phyloP scores from a whole-genome alignment of 2,329 filamentous ascomycete genomes.

The Neopestalotiopsis rosae region DNA sequence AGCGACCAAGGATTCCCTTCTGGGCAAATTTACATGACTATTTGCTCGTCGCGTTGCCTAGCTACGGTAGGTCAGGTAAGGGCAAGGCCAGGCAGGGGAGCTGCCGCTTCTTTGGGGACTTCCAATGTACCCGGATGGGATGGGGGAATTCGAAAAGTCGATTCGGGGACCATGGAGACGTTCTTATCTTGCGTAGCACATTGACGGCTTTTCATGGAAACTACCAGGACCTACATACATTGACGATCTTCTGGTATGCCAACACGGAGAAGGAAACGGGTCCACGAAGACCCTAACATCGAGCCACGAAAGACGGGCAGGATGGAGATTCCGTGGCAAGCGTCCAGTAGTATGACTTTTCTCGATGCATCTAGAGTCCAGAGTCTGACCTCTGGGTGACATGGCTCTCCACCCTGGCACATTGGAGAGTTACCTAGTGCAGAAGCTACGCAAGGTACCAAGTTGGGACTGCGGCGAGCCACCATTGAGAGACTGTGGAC shows the following conservation, averaged over 20 bases:
- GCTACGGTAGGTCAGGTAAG: neutral
- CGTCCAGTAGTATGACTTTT: conserved; percentile 1
- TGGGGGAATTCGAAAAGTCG: neutral
- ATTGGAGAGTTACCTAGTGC: neutral
- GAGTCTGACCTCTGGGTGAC: neutral
- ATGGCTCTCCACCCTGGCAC: neutral
- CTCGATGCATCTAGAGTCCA: neutral
- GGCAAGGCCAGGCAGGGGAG: neutral
- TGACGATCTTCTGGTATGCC: neutral
- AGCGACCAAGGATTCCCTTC: neutral
- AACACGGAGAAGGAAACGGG: neutral
- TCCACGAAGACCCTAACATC: neutral
- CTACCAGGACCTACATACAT: neutral
- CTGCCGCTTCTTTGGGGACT: neutral
- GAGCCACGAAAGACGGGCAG: neutral
- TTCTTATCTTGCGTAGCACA: neutral
- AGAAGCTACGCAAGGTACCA: neutral
- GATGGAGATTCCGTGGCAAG: neutral
- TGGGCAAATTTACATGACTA: neutral
- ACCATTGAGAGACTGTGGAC: neutral
- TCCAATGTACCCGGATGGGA: no score
- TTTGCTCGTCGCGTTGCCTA: neutral
- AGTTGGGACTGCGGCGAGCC: neutral
- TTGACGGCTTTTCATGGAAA: neutral
- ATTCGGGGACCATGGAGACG: neutral